These are phyloP conservation scores for Aspergillus thermomutatus DNA, from an alignment of 2,329 filamentous ascomycete species.

Conservation along the genomic window DNA sequence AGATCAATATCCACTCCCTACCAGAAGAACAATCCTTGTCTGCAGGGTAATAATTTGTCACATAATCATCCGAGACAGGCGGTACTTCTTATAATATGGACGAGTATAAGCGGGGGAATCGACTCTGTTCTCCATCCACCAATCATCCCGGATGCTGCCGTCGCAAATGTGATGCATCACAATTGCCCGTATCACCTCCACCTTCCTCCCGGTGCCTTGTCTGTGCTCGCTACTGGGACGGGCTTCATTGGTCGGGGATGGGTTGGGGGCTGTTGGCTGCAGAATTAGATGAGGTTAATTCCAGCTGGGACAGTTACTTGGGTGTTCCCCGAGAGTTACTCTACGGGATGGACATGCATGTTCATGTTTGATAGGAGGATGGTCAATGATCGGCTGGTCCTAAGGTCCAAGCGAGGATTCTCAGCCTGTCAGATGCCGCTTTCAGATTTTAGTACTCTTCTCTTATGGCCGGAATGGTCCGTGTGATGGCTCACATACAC, in stretches of 20 bases:
- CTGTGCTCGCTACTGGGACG: neutral
- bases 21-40: neutral
- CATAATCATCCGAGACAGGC: neutral
- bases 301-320: neutral
- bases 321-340: neutral
- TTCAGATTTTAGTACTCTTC: neutral
- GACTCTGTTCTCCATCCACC: neutral
- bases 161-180: neutral
- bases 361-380: neutral
- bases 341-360: neutral
- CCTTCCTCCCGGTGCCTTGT: neutral
- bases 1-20: neutral
- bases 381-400: neutral
- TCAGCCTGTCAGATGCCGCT: neutral
- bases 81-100: neutral
- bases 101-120: neutral
- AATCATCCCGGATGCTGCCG: neutral
- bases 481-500: neutral
- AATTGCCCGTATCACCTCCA: neutral
- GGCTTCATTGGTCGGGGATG: neutral
- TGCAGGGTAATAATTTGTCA: neutral
- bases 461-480: neutral
- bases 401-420: neutral
- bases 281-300: neutral
- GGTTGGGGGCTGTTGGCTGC: neutral